Evolutionary conservation across 2,329 filamentous ascomycete species (phyloP).

Genomic region (Curvularia hawaiiensis): DNA sequence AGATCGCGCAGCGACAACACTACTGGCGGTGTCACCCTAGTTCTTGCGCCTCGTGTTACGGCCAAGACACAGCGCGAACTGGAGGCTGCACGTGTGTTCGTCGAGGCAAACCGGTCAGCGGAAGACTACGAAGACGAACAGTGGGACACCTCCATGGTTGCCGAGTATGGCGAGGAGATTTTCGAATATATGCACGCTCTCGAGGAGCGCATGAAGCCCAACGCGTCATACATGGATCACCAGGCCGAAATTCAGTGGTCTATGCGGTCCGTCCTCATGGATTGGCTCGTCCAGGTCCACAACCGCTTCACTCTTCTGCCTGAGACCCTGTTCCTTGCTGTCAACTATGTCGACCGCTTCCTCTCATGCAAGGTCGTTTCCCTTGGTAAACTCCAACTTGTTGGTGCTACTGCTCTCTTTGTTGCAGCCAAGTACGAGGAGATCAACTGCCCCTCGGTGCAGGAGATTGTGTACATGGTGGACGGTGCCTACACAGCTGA

Average conservation of each 20-base stretch:
- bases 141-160: conserved; percentile 97
- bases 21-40: conserved; percentile 64
- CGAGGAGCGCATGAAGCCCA: conserved; percentile 87
- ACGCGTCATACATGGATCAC: conserved; percentile 93
- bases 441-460: conserved; percentile 94
- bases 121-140: conserved; percentile 87
- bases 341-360: conserved; percentile 98
- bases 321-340: conserved; percentile 91
- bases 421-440: conserved; percentile 98
- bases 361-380: conserved; percentile 94
- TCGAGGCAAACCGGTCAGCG: conserved; percentile 67
- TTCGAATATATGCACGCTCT: conserved; percentile 89
- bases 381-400: conserved; percentile 90
- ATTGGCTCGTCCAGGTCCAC: conserved; percentile 97
- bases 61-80: conserved; percentile 75
- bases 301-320: conserved; percentile 87
- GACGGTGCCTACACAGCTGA: conserved; percentile 87
- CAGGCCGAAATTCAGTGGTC: conserved; percentile 99
- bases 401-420: conserved; percentile 93
- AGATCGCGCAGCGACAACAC: conserved; percentile 78
- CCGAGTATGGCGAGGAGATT: conserved; percentile 95
- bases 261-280: conserved; percentile 96
- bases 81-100: conserved; percentile 67
- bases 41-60: conserved; percentile 76
- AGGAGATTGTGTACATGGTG: conserved; percentile 98